Evolutionary conservation across 352 stramenopile genomes (phyloP), one percentile per base, ranked within the genome.

Genomic region (Globisporangium nodosum): DNA sequence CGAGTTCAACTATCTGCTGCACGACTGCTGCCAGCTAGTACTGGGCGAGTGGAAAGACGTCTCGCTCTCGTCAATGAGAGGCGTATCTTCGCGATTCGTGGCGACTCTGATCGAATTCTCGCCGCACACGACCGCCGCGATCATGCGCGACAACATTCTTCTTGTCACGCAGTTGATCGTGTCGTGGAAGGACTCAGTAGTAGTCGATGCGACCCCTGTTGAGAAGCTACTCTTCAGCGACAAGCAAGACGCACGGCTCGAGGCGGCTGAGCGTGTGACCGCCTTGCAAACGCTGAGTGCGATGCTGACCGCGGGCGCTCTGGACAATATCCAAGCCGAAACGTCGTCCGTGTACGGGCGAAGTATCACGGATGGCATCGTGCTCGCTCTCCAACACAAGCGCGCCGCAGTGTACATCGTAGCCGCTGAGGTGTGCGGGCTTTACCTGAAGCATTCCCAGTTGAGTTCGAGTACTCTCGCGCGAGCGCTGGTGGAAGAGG

Each of bases 1-100:
- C 37, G 80, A 92, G 50, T 92, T 92, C 51, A 74, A 81, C 46
- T 92, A 92, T 56, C 58, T 94, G 43, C 63, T 94, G 43, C 77
- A 83, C 35, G 85, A 94, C 63, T 84, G 77, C 40, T 92, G 81
- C 45, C 63, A 76, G 40, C 54, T 92, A 40, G 46, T 87, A 21
- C 49, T 90, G 9, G 68, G 74, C 56, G 62, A 62, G 15, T 90
- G 80, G 81, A 73, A 78, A 40, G 58, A 78, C 27, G 60, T 81
- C 15, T 49, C 63, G 3, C 40, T 72, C 11, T 27, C 42, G 31
- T 54, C 53, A 12, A 40, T 74, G 18, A 51, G 49, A 9, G 62
- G 60, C 3, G 67, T 58, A 9, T 52, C 60, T 9, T 82, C 66
- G 20, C 72, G 73, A 21, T 89, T 90, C 69, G 39, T 87, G 27